Conservation (phyloP, 441 rosid genomes). For the Arabidopsis lyrata region DNA sequence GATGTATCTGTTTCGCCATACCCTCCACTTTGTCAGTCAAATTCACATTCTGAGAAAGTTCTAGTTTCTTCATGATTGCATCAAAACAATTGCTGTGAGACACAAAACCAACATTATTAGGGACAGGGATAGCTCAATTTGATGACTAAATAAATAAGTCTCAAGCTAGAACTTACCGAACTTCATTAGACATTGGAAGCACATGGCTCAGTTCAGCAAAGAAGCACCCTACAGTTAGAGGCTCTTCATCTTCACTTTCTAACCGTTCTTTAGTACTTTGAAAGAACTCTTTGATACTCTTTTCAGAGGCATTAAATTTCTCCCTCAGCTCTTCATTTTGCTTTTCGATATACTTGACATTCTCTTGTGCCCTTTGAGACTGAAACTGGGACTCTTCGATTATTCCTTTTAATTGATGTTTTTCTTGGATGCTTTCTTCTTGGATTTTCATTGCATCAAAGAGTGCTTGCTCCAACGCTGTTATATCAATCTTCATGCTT, state of each 20-base stretch:
- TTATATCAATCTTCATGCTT: constrained; percentile 78
- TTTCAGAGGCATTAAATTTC: constrained; percentile 51
- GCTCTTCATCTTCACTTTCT: constrained; percentile 46
- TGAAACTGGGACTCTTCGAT: constrained; percentile 56
- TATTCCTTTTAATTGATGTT: constrained; percentile 49
- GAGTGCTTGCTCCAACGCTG: constrained; percentile 64
- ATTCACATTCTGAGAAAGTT: constrained; percentile 45
- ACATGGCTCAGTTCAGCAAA: constrained; percentile 47
- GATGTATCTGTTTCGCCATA: constrained; percentile 59
- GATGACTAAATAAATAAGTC: not conserved
- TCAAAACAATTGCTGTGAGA: constrained; percentile 51
- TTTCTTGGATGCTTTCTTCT: constrained; percentile 66
- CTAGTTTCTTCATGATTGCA: constrained; percentile 49
- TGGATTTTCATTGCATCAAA: constrained; percentile 59
- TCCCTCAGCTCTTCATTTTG: constrained; percentile 63
- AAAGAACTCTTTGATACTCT: constrained; percentile 47
- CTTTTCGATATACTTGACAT: constrained; percentile 48
- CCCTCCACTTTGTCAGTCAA: constrained; percentile 49
- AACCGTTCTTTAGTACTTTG: constrained; percentile 52
- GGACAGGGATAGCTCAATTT: not conserved
- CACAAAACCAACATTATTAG: constrained; percentile 26
- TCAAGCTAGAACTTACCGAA: constrained; percentile 49
- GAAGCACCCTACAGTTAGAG: constrained; percentile 34
- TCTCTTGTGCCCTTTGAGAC: constrained; percentile 51
- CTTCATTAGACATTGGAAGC: constrained; percentile 46